Evolutionary conservation across 768 basidiomycete genomes (phyloP).

Genomic region (Paxillus rubicundulus): DNA sequence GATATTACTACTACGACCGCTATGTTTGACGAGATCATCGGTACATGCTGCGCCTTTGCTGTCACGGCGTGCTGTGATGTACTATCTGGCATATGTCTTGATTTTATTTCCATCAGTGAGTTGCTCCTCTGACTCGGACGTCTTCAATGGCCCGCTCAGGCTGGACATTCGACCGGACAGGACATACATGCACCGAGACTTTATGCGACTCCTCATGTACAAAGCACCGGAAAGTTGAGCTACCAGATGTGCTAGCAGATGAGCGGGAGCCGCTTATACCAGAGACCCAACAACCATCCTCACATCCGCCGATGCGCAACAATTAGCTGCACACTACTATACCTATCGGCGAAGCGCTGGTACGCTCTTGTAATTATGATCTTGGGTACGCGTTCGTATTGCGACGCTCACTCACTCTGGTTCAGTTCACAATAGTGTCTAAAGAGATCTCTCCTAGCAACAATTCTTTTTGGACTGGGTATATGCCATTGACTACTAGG

Average conservation of each 20-base stretch:
- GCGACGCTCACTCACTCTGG: background rate
- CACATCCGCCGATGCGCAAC: conserved; percentile 26
- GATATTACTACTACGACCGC: no score
- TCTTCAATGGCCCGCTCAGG: background rate
- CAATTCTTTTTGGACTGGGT: background rate
- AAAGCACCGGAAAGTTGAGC: background rate
- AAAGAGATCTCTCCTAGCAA: background rate
- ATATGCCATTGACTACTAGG: background rate
- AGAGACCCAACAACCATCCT: conserved; percentile 17
- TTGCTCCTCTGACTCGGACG: background rate
- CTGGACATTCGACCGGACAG: conserved; percentile 5
- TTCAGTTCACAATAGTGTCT: background rate
- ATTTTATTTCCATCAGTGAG: conserved; percentile 25
- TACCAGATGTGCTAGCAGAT: conserved; percentile 6
- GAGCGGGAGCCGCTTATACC: conserved; percentile 23
- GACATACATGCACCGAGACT: conserved; percentile 22
- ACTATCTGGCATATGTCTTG: conserved; percentile 21
- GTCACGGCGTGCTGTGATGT: conserved; percentile 21
- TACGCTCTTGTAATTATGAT: background rate
- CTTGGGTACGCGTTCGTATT: background rate
- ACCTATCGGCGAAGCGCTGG: background rate
- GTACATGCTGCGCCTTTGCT: conserved; percentile 18
- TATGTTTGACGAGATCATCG: conserved; percentile 14
- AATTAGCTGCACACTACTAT: background rate
- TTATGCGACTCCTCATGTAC: conserved; percentile 23